Percentiles rank a stretch among this genome's conserved stretches.
Evolutionary conservation across 768 basidiomycete species (phyloP).

Genomic region (Omphalotus guepiniiformis): DNA sequence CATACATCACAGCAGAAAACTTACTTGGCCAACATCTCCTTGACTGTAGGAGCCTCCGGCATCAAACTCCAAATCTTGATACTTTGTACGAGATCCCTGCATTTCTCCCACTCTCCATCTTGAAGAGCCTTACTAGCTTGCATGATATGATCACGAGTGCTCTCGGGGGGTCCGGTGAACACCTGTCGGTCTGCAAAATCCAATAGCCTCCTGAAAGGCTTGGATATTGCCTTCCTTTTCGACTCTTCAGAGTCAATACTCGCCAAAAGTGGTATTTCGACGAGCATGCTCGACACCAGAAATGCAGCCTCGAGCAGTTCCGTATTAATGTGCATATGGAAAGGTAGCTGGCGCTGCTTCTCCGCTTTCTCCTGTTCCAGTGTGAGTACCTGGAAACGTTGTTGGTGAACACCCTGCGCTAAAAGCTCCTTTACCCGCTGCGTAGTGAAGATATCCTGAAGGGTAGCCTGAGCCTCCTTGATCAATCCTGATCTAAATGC

Average conservation of each 20-base stretch:
- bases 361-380: conserved; percentile 98
- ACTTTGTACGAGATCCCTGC: conserved; percentile 86
- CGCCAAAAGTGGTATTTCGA: conserved; percentile 93
- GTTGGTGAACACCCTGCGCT: conserved; percentile 93
- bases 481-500: conserved; percentile 96
- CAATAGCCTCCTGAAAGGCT: conserved; percentile 90
- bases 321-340: conserved; percentile 99
- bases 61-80: conserved; percentile 99
- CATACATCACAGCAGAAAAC: conserved; percentile 19
- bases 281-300: conserved; percentile 97
- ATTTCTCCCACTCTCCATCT: conserved; percentile 95
- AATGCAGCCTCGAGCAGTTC: conserved; percentile 97
- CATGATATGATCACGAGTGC: conserved; percentile 98
- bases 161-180: conserved; percentile 98
- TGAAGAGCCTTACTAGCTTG: conserved; percentile 97
- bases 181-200: conserved; percentile 98
- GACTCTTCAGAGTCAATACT: conserved; percentile 93
- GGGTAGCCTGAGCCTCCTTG: conserved; percentile 86
- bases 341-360: conserved; percentile 91
- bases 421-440: conserved; percentile 96
- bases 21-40: conserved; percentile 93
- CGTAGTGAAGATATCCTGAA: conserved; percentile 94
- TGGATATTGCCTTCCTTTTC: conserved; percentile 91
- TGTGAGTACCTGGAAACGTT: conserved; percentile 79
- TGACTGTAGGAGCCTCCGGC: conserved; percentile 82